Evolutionary conservation across 2,329 filamentous ascomycete species (phyloP).

Genomic region (Stagonosporopsis cucurbitacearum): DNA sequence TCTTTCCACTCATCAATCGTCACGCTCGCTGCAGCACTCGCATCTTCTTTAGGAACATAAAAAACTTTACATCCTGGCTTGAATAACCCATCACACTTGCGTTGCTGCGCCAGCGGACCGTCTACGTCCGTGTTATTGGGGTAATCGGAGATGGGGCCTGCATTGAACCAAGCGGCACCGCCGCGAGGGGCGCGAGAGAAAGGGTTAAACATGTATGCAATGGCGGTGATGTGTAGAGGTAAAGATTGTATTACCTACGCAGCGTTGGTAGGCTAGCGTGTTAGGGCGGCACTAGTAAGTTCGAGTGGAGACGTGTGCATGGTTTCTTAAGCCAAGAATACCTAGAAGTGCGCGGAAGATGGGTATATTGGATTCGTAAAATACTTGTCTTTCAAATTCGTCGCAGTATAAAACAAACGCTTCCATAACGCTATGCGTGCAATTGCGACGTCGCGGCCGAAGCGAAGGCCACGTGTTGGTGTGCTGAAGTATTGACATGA

Average conservation of each 20-base stretch:
- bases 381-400: slow-evolving; percentile 3
- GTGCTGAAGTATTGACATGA: slow-evolving; percentile 29
- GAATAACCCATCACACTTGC: slow-evolving; percentile 21
- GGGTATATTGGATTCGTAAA: slow-evolving; percentile 2
- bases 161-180: slow-evolving; percentile 33
- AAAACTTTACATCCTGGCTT: slow-evolving; percentile 33
- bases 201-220: slow-evolving; percentile 22
- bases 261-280: slow-evolving; percentile 2
- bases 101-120: slow-evolving; percentile 25
- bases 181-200: slow-evolving; percentile 31
- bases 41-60: slow-evolving; percentile 33
- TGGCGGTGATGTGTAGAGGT: neutral
- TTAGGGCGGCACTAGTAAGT: slow-evolving; percentile 5
- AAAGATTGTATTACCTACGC: neutral
- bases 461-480: slow-evolving; percentile 3
- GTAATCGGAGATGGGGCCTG: slow-evolving; percentile 27
- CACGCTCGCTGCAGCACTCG: slow-evolving; percentile 22
- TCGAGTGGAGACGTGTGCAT: neutral
- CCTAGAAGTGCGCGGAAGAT: neutral
- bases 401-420: neutral
- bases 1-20: slow-evolving; percentile 40
- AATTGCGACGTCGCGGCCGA: neutral
- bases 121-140: slow-evolving; percentile 24
- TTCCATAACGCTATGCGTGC: slow-evolving; percentile 12
- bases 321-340: neutral